These are phyloP conservation scores for Erysimum cheiri DNA, from an alignment of 441 rosid species.

Conservation along the genomic window DNA sequence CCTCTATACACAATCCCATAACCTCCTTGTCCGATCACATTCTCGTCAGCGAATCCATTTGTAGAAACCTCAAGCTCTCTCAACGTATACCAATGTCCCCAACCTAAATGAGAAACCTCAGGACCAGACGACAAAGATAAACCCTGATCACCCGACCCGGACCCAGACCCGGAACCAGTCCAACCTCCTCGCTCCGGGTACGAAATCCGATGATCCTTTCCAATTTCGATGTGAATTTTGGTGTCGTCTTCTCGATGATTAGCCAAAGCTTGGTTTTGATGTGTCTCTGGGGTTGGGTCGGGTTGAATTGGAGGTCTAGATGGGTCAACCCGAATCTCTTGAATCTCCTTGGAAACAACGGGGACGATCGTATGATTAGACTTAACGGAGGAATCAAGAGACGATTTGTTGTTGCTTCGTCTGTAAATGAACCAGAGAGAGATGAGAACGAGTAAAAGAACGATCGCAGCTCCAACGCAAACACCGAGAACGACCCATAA, in stretches of 20 bases:
- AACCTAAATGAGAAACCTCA: conserved; percentile 46
- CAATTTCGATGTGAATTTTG: conserved; percentile 81
- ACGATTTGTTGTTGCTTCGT: conserved; percentile 41
- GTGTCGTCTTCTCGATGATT: conserved; percentile 55
- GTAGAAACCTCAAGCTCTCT: conserved; percentile 45
- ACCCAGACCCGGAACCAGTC: conserved; percentile 60
- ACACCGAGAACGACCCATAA: conserved; percentile 89
- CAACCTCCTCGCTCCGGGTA: conserved; percentile 69
- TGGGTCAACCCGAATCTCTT: conserved; percentile 70
- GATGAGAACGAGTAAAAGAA: conserved; percentile 73
- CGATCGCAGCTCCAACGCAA: conserved; percentile 76
- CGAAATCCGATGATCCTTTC: conserved; percentile 79
- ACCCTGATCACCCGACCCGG: conserved; percentile 64
- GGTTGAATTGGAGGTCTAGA: conserved; percentile 48
- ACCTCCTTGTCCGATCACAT: conserved; percentile 39
- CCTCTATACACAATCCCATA: conserved; percentile 41
- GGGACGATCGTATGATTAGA: conserved; percentile 62
- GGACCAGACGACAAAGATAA: conserved; percentile 30
- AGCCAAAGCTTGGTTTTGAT: conserved; percentile 36
- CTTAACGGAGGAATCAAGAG: conserved; percentile 41
- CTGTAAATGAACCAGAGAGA: conserved; percentile 84
- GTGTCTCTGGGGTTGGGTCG: conserved; percentile 55
- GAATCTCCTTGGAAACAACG: conserved; percentile 74
- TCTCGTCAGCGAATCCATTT: conserved; percentile 40
- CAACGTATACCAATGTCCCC: conserved; percentile 42